Conservation (phyloP, 225 moss, liverwort and hornwort genomes). For the Pleurozium schreberi region DNA sequence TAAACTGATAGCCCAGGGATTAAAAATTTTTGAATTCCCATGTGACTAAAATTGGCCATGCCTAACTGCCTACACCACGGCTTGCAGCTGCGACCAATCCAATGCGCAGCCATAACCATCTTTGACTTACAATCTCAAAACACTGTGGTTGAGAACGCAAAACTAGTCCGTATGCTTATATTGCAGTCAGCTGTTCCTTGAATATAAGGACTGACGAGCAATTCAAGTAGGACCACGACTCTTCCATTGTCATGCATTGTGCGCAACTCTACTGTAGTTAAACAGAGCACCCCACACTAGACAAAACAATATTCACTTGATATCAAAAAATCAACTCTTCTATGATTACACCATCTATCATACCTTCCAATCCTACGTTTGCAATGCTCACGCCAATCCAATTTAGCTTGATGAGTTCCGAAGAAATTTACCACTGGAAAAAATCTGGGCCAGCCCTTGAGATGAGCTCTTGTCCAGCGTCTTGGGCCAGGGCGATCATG, state of each 20-base stretch:
- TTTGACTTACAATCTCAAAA: neutral
- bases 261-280: neutral
- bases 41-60: neutral
- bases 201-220: neutral
- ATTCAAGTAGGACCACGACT: neutral
- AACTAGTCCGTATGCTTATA: neutral
- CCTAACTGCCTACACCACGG: neutral
- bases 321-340: slow-evolving; percentile 8
- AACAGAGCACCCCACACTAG: neutral
- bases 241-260: too few relatives aligned
- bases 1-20: neutral
- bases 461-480: slow-evolving; percentile 87
- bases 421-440: slow-evolving; percentile 57
- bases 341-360: slow-evolving; percentile 18
- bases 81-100: neutral
- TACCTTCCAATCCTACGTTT: slow-evolving; percentile 19
- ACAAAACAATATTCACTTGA: neutral
- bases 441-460: slow-evolving; percentile 82
- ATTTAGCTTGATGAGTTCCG: neutral
- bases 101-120: neutral
- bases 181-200: neutral
- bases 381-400: neutral
- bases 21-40: neutral
- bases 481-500: slow-evolving; percentile 60
- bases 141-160: neutral